These are phyloP conservation scores for Calocybe gangraenosa DNA, from an alignment of 768 basidiomycete genomes.

Conservation along the genomic window DNA sequence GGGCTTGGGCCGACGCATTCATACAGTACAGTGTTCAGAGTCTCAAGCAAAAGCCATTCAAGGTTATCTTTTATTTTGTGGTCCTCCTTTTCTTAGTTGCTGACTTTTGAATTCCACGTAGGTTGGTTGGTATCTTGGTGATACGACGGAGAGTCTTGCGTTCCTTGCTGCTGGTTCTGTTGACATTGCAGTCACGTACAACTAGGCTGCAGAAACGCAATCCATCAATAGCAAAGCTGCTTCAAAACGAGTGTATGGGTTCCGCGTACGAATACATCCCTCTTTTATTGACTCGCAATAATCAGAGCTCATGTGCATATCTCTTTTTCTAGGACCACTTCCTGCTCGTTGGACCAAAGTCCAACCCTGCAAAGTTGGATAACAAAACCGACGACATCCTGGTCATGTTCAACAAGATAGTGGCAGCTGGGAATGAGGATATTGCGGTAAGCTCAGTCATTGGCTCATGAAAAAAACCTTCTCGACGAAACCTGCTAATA, in stretches of 20 bases:
- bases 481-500: not conserved
- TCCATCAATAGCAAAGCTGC: constrained; percentile 27
- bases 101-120: too few relatives aligned
- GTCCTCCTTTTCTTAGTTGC: not conserved
- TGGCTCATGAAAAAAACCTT: not conserved
- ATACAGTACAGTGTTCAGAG: too few relatives aligned
- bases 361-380: constrained; percentile 40
- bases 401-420: constrained; percentile 46
- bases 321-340: constrained; percentile 43
- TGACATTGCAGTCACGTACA: constrained; percentile 51
- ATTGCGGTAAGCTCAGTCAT: constrained; percentile 25
- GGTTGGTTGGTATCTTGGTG: constrained; percentile 56
- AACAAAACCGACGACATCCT: constrained; percentile 26
- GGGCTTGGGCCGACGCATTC: too few relatives aligned
- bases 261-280: constrained; percentile 30
- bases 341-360: constrained; percentile 41
- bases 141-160: constrained; percentile 47
- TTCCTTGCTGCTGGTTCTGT: constrained; percentile 37
- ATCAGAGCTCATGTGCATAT: too few relatives aligned
- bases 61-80: too few relatives aligned
- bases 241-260: constrained; percentile 35
- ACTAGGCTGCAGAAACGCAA: constrained; percentile 44
- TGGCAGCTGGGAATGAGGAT: constrained; percentile 39
- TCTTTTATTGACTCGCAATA: not conserved
- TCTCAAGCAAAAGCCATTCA: too few relatives aligned